Evolutionary conservation across 163 green algal species (phyloP), one percentile per base, ranked within the genome.

Genomic region (Scenedesmus sp.): DNA sequence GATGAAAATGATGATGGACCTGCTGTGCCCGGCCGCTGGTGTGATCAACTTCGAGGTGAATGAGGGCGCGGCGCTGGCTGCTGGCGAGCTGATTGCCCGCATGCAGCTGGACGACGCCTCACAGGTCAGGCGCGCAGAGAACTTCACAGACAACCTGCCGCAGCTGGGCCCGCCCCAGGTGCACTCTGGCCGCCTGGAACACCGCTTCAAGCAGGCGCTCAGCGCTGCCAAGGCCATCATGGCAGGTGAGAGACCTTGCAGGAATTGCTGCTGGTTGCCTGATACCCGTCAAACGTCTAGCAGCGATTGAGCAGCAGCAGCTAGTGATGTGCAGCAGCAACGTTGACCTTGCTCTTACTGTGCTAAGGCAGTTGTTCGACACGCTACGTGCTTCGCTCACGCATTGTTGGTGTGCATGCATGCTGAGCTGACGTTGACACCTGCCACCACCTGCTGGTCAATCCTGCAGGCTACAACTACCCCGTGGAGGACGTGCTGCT

Each of bases 1-100:
- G 16, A 98, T 98, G 96, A 97, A 98, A 94, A 97, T 97, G 96
- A 95, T 97, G 77, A 96, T 96, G 95, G 92, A 92, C 95, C 94
- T 99, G 84, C 91, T 98, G 59, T 93, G 96, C 0, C 96, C 97
- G 67, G 97, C 97, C 56, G 89, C 95, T 10, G 98, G 98, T 66
- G 92, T 91, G 5, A 93, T 99, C 46, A 87, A 88, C 92, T 99
- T 97, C 70, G 57, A 95, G 18, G 92, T 98, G 83, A 92, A 96
- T 3, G 98, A 99, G 93, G 97, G 97, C n/a, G 93, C 94, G 2
- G 94, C 96, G 60, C 93, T 99, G 64, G 90, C 86, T 2, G 92
- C 96, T 16, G 97, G 97, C 7, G 95, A 98, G 74, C 94, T 99
- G 13, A 98, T 99, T 66, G 98, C 97, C 0, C 70, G 87, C 2